Base-by-base conservation (phyloP, 1,284 basidiomycete species). In the Boletus subluridellus region DNA sequence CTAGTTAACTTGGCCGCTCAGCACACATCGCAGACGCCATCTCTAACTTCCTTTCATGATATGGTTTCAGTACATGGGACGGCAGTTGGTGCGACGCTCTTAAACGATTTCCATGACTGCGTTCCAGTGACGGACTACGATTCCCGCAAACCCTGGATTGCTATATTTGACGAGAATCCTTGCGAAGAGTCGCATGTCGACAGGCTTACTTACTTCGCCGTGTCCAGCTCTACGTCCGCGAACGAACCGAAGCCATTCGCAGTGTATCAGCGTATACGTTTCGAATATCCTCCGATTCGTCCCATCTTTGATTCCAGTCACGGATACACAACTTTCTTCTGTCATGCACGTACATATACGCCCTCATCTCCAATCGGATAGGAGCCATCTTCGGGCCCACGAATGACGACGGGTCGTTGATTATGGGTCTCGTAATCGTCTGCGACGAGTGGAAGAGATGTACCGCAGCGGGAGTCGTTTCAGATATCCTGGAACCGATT, bases 241-340 rank as follows among this genome's bases (percentile, higher is more conserved):
- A 21, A 21, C 39, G 39, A 44, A 46, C 61, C 61, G 17, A 62
- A 62, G n/a, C 10, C 54, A 2, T 51, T 62, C 30, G 47, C 48
- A 1, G 6, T 2, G 1, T 52, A 63, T 26, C 41, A 53, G 9
- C 35, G 28, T 21, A 24, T 15, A 17, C 47, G 50, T 21, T 34
- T 50, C 6, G 49, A 17, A n/a, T 50, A 52, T 30, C 54, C 51
- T 14, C 47, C n/a, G 30, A 49, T 44, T 35, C 52, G 46, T 35
- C 56, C 28, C 32, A 59, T 57, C 17, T 41, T 57, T 24, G 47
- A 49, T 44, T n/a, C 59, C 28, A 28, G 14, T 42, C 39, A 12
- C n/a, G 21, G 5, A 21, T 12, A 21, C 39, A 42, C 5, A 11
- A 42, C 6, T 42, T 42, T 42, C n/a, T 21, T 41, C 39, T 17